A percentile compares a stretch with the other conserved stretches of the same genome.
These are phyloP conservation scores for Linanthus parryae DNA, from an alignment of 148 eudicot genomes.

Conservation along the genomic window DNA sequence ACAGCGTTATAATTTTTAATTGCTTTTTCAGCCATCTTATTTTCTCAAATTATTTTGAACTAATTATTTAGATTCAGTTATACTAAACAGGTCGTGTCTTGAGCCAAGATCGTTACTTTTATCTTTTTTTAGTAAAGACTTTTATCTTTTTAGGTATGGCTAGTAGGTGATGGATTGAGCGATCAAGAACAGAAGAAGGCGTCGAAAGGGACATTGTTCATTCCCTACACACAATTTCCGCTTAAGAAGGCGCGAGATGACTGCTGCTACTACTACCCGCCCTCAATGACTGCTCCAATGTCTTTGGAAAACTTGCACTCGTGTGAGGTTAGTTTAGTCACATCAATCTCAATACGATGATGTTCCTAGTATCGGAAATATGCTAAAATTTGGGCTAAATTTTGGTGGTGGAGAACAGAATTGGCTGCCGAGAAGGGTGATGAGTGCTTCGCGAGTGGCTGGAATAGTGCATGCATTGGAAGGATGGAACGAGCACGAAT, in stretches of 20 bases:
- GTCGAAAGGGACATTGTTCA: constrained; percentile 38
- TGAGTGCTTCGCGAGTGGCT: constrained; percentile 49
- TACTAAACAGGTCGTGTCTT: neutral
- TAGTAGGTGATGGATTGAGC: constrained; percentile 38
- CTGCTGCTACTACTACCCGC: constrained; percentile 41
- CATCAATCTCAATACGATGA: neutral
- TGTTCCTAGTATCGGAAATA: neutral
- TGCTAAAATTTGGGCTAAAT: neutral
- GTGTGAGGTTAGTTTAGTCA: constrained; percentile 51
- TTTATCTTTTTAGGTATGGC: constrained; percentile 25
- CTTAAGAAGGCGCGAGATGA: constrained; percentile 37
- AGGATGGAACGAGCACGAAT: constrained; percentile 45
- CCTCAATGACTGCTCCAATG: constrained; percentile 50
- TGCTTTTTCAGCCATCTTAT: neutral
- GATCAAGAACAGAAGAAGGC: constrained; percentile 38
- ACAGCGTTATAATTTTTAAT: neutral
- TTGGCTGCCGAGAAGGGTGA: constrained; percentile 68
- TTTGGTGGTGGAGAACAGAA: constrained; percentile 20
- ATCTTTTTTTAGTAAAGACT: too few species aligned
- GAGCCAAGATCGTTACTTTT: neutral
- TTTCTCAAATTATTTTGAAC: neutral
- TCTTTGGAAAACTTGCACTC: constrained; percentile 56
- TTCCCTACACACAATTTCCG: constrained; percentile 42
- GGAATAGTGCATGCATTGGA: constrained; percentile 54
- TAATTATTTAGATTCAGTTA: neutral